A percentile compares a stretch with the other conserved stretches of the same genome.
Conservation (phyloP, 768 basidiomycete genomes). For the Daedaleopsis nitida region DNA sequence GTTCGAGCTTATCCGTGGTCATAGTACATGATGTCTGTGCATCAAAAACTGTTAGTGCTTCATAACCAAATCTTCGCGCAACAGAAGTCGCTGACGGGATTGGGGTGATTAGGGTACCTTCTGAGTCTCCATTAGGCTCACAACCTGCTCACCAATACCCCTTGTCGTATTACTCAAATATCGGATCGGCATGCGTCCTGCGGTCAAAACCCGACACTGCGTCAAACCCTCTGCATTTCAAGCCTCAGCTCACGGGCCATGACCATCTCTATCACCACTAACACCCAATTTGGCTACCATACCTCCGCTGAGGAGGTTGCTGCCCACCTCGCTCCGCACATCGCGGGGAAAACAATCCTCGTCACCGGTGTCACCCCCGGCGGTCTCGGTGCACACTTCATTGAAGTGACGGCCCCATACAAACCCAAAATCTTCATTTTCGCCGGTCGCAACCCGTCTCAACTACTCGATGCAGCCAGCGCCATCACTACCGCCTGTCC, state of each 20-base stretch:
- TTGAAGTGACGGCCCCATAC: neutral
- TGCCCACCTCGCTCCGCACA: neutral
- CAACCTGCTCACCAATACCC: too few species aligned
- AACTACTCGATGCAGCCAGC: neutral
- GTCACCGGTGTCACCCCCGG: neutral
- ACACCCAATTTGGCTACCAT: neutral
- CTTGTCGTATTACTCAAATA: too few species aligned
- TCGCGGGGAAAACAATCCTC: neutral
- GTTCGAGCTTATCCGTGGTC: too few species aligned
- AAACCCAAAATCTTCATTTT: neutral
- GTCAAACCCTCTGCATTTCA: too few species aligned
- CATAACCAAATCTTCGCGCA: too few species aligned
- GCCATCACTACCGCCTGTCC: neutral
- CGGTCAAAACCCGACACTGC: too few species aligned
- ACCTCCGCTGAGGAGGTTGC: neutral
- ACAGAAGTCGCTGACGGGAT: too few species aligned
- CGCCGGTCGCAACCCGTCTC: neutral
- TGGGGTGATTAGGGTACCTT: too few species aligned
- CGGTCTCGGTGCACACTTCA: neutral
- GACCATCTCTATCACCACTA: neutral
- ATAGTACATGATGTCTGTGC: too few species aligned
- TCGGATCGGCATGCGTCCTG: too few species aligned
- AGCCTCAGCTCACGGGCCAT: neutral
- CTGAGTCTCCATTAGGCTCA: too few species aligned
- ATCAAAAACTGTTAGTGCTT: too few species aligned